These are phyloP conservation scores for Typha latifolia DNA, from an alignment of 176 grass and related monocot species.

Conservation along the genomic window DNA sequence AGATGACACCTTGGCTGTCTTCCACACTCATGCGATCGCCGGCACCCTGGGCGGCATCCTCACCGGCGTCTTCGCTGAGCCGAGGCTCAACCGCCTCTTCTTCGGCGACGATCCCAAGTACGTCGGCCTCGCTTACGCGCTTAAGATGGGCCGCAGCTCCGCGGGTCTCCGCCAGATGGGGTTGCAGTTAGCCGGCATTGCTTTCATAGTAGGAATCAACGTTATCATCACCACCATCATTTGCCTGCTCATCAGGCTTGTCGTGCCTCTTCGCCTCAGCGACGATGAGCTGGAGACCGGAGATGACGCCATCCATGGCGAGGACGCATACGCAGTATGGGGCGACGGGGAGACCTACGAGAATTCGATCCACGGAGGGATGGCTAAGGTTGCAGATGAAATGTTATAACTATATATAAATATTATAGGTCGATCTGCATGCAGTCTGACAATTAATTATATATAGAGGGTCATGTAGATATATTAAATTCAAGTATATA, in stretches of 20 bases:
- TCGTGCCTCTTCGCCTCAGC: slow-evolving; percentile 55
- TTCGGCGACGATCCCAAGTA: slow-evolving; percentile 65
- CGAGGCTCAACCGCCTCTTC: slow-evolving; percentile 47
- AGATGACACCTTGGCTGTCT: slow-evolving; percentile 71
- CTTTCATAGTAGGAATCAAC: slow-evolving; percentile 49
- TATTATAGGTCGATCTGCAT: too few species aligned
- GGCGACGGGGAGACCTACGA: slow-evolving; percentile 79
- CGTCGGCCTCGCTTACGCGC: slow-evolving; percentile 51
- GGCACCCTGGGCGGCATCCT: slow-evolving; percentile 62
- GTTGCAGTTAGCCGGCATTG: slow-evolving; percentile 52
- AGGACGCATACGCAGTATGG: slow-evolving; percentile 87
- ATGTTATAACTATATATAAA: background rate
- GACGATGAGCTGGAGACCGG: slow-evolving; percentile 45
- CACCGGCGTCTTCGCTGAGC: slow-evolving; percentile 48
- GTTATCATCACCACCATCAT: slow-evolving; percentile 32
- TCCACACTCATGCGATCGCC: slow-evolving; percentile 76
- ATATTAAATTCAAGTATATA: too few species aligned
- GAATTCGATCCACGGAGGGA: slow-evolving; percentile 55
- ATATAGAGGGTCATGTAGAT: too few species aligned
- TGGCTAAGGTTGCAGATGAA: slow-evolving; percentile 1
- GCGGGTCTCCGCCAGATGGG: slow-evolving; percentile 58
- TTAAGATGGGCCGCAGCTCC: slow-evolving; percentile 30
- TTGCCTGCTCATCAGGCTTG: slow-evolving; percentile 32
- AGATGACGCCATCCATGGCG: slow-evolving; percentile 64
- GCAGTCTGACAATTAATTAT: too few species aligned